phyloP scores from a whole-genome alignment of 2,329 filamentous ascomycete species.

The Pezicula neosporulosa region DNA sequence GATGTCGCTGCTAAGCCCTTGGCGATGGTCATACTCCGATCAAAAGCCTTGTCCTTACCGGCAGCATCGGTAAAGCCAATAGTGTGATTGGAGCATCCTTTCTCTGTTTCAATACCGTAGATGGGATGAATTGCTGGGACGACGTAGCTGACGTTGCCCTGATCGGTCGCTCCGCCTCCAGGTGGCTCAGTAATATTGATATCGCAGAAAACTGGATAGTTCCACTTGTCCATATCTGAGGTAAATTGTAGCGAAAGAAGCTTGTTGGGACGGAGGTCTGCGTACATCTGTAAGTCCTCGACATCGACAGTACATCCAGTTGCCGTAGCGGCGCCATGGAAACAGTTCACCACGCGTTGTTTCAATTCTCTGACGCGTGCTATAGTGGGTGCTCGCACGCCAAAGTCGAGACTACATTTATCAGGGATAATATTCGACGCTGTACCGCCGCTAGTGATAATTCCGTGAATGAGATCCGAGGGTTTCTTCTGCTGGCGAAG shows the following conservation, averaged over 20 bases:
- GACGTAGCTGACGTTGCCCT: conserved; percentile 1
- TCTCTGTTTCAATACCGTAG: not conserved
- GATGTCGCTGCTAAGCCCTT: conserved; percentile 2
- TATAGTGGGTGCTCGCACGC: not conserved
- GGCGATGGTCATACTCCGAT: not conserved
- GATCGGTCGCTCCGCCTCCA: not conserved
- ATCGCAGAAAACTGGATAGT: not conserved
- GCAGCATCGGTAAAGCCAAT: conserved; percentile 2
- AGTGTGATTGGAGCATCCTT: conserved; percentile 1
- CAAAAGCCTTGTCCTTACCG: conserved; percentile 1
- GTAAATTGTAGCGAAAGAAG: not conserved
- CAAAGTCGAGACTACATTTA: not conserved
- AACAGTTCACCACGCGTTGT: conserved; percentile 5
- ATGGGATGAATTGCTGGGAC: not conserved
- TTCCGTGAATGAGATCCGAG: conserved; percentile 30
- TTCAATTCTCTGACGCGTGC: not conserved
- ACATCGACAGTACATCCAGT: conserved; percentile 8
- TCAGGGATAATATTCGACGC: not conserved
- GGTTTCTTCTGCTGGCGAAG: conserved; percentile 26
- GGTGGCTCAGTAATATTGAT: not conserved
- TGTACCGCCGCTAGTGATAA: not conserved
- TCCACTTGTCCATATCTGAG: not conserved
- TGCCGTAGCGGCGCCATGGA: conserved; percentile 6
- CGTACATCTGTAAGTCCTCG: not conserved
- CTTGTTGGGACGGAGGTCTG: not conserved